These are phyloP conservation scores for Malus hybrid DNA, from an alignment of 331 rosid species.

Conservation along the genomic window DNA sequence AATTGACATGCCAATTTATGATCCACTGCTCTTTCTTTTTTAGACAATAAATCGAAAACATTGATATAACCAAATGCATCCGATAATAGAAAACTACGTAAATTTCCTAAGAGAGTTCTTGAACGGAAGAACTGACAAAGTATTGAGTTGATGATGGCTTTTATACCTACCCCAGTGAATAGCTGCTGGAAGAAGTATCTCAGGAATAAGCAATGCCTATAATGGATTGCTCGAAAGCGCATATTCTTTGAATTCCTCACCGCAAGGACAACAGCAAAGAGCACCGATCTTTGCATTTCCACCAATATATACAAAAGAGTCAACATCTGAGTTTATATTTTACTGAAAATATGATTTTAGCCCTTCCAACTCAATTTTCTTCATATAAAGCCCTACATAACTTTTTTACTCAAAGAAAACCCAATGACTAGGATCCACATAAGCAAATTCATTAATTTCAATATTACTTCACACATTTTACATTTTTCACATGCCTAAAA, in stretches of 20 bases:
- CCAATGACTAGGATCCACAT: too few species aligned
- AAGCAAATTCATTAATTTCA: too few species aligned
- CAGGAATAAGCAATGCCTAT: slow-evolving; percentile 23
- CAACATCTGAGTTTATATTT: not conserved
- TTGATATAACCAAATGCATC: not conserved
- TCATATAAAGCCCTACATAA: too few species aligned
- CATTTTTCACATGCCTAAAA: too few species aligned
- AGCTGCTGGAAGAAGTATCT: slow-evolving; percentile 10
- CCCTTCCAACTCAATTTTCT: too few species aligned
- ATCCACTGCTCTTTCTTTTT: not conserved
- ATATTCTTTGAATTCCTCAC: slow-evolving; percentile 24
- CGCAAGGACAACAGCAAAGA: slow-evolving; percentile 31
- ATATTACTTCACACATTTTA: too few species aligned
- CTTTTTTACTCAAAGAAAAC: too few species aligned
- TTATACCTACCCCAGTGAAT: slow-evolving; percentile 13
- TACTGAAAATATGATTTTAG: too few species aligned
- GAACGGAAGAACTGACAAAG: not conserved
- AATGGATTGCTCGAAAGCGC: slow-evolving; percentile 16
- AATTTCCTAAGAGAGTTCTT: not conserved
- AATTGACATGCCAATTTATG: not conserved
- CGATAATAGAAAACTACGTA: not conserved
- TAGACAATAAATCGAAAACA: not conserved
- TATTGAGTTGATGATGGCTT: not conserved
- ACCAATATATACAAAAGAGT: not conserved
- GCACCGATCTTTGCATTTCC: slow-evolving; percentile 22